Evolutionary conservation across 1,139 yeast species (phyloP), one percentile per base, ranked within the genome.

Genomic region (Geotrichum fermentans): DNA sequence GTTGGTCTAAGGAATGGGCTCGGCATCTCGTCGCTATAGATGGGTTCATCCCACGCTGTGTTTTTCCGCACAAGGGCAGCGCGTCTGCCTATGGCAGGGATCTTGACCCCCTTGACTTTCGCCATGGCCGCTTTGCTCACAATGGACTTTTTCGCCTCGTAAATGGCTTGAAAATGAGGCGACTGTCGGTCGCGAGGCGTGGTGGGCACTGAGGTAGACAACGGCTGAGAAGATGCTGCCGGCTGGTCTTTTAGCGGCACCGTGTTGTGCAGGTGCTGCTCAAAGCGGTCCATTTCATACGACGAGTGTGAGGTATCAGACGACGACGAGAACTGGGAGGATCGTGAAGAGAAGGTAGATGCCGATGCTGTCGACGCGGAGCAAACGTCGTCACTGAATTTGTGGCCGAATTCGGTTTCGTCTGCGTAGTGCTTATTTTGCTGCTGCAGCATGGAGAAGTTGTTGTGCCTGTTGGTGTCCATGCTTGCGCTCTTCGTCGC

Each of bases 1-100:
- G 7, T 22, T 28, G 62, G 52, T 38, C 55, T 48, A 35, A 61
- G 41, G 44, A 61, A 61, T 17, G 65, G 65, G 26, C 62, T 58
- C 6, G 65, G 65, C 60, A 61, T 58, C 35, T 60, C 63, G 16
- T 60, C 63, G n/a, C 61, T 61, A 35, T 59, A 60, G 14, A 53
- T 46, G 13, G 51, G 45, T 29, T 60, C 63, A 37, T 56, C 61
- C 63, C 62, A 59, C 18, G 53, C 18, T n/a, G n/a, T n/a, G n/a
- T n/a, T n/a, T n/a, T n/a, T n/a, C n/a, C n/a, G n/a, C n/a, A n/a
- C n/a, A n/a, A n/a, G n/a, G n/a, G n/a, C n/a, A n/a, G 53, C 58
- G 1, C 58, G 56, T 17, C 57, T 49, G 11, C 61, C 61, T 6
- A 57, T 32, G 1, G 56, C 42, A 10, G 49, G 42, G 10, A 55